Percentiles rank a stretch among this genome's conserved stretches.
phyloP scores from a whole-genome alignment of 2,329 filamentous ascomycete species.

The Colletotrichum sp. region DNA sequence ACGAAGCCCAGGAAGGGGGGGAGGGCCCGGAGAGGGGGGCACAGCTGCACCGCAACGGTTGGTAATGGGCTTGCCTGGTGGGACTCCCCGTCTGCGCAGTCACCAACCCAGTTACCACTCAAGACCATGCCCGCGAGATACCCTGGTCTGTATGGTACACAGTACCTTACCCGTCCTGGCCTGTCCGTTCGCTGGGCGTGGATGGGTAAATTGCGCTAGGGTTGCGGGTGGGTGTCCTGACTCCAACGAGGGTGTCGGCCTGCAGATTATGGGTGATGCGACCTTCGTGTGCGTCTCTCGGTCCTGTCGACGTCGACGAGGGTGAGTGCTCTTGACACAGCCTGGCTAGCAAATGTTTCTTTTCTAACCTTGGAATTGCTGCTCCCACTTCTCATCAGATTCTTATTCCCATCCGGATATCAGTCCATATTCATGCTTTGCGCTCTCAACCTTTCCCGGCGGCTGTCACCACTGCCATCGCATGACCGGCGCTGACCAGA shows the following conservation, averaged over 20 bases:
- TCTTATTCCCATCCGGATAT: background rate
- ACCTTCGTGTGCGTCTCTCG: background rate
- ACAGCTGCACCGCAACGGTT: background rate
- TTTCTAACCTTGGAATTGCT: background rate
- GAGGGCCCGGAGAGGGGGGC: background rate
- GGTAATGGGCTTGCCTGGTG: slow-evolving; percentile 17
- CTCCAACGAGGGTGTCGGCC: slow-evolving; percentile 15
- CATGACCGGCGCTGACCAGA: background rate
- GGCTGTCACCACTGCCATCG: background rate
- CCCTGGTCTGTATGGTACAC: background rate
- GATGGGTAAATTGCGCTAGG: slow-evolving; percentile 16
- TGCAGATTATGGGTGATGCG: slow-evolving; percentile 3
- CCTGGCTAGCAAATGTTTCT: background rate
- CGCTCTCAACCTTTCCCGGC: background rate
- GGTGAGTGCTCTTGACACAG: background rate
- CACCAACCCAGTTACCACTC: background rate
- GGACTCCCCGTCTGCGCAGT: slow-evolving; percentile 1
- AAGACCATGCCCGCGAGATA: background rate
- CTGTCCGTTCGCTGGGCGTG: slow-evolving; percentile 2
- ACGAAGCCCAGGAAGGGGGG: background rate
- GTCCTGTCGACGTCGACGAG: background rate
- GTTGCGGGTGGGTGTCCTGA: slow-evolving; percentile 17
- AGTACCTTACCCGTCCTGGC: background rate
- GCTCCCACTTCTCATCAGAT: background rate
- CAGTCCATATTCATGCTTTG: background rate